Base-by-base conservation (phyloP, 805 yeast species). In the Pichia paraexigua region DNA sequence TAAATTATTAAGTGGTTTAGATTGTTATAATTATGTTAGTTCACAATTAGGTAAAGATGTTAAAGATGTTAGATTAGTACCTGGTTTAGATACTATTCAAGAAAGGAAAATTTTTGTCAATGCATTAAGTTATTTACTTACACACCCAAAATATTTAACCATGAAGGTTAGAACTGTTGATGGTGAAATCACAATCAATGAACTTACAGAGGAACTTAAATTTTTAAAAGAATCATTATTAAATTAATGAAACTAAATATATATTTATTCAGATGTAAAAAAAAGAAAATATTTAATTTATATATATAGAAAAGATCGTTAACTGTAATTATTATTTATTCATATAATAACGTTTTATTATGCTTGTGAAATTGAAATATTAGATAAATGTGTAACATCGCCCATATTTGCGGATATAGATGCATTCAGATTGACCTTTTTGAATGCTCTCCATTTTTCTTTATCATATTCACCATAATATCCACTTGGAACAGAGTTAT, bases 81-180 rank as follows among this genome's bases (percentile, higher is more conserved):
- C 85, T 1, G 91, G 89, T 0, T 66, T 86, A 46, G 89, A 85
- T 51, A 72, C 78, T 1, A 73, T 71, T 37, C 72, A 76, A 28
- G 85, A 82, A 53, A 73, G 84, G 53, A 76, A 74, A n/a, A 79
- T 76, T 25, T 75, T 91, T 54, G 70, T 74, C 5, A 79, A 75
- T 43, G 79, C 84, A 12, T 68, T 90, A 51, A 84, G 79, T 50
- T 87, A 88, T 57, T 73, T 91, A 41, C 73, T 88, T 55, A 83
- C 91, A 27, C 97, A 91, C 67, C 96, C 96, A 15, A 89, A 88
- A 65, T 90, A 82, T 58, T 70, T 91, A 54, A 76, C 86, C 6
- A 78, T 91, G 7, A 71, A 94, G 57, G 74, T 87, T 4, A 72
- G 77, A 2, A 79, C 91, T 3, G 76, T 83, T 2, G 77, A 83